Evolutionary conservation across 176 grass and related monocot genomes (phyloP).

Genomic region (Rhipidocladum racemiflorum): DNA sequence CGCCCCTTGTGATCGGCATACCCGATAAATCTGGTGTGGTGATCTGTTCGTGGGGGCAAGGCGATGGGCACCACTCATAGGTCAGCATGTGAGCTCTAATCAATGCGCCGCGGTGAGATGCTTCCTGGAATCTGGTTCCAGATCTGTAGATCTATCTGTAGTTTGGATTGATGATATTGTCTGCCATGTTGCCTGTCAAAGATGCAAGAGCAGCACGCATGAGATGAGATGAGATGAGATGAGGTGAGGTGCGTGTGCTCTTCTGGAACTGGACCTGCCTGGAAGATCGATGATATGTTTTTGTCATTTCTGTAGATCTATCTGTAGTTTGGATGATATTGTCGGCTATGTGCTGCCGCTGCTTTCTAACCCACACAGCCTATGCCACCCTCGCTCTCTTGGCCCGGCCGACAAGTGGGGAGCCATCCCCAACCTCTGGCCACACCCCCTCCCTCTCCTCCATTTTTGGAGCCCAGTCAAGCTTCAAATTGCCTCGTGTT

Average conservation of each 20-base stretch:
- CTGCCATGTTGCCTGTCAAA: slow-evolving; percentile 15
- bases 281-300: neutral
- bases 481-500: no score
- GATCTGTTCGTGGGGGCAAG: neutral
- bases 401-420: no score
- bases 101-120: slow-evolving; percentile 11
- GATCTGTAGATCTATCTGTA: slow-evolving; percentile 4
- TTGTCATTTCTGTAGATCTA: no score
- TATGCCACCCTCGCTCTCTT: no score
- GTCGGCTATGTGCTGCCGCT: no score
- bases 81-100: slow-evolving; percentile 29
- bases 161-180: neutral
- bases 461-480: no score
- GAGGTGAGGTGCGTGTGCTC: neutral
- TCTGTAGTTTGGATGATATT: no score
- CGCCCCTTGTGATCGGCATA: neutral
- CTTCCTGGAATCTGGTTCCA: slow-evolving; percentile 4
- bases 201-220: neutral
- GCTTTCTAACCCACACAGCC: no score
- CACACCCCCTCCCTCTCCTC: no score
- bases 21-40: neutral
- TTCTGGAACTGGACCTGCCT: neutral
- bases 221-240: neutral
- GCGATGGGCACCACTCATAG: neutral
- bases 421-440: no score